Conservation (phyloP, 495 filamentous ascomycete genomes). For the Penicillium dipodomyicola region DNA sequence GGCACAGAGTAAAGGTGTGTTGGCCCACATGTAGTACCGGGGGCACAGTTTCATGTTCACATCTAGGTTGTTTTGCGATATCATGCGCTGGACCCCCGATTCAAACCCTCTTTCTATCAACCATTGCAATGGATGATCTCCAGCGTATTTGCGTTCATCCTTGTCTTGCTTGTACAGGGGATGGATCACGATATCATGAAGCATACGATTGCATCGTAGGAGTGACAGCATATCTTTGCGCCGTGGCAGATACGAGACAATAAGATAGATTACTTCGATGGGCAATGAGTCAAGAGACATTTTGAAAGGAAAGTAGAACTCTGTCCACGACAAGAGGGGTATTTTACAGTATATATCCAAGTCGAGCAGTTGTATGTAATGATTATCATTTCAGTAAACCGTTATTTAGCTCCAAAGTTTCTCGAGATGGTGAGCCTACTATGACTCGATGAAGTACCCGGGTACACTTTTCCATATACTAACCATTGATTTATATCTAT, state of each 20-base stretch:
- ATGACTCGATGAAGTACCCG: background rate
- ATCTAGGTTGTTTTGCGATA: background rate
- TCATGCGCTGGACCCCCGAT: background rate
- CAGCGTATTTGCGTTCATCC: rapidly evolving
- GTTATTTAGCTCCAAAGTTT: background rate
- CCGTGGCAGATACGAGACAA: background rate
- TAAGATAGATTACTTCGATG: background rate
- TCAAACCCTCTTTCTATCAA: background rate
- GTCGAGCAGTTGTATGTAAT: background rate
- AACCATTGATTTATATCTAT: background rate
- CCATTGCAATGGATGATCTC: background rate
- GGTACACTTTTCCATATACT: background rate
- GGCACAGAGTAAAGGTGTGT: background rate
- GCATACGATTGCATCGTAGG: background rate
- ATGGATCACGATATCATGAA: background rate
- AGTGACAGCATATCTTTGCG: background rate
- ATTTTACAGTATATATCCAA: background rate
- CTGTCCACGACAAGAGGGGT: background rate
- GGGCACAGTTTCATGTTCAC: background rate
- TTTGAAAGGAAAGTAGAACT: background rate
- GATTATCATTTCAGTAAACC: background rate
- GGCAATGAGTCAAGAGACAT: slow-evolving; percentile 1
- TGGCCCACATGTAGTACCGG: too few species aligned
- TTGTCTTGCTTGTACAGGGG: background rate
- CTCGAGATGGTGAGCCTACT: background rate